A percentile compares a stretch with the other conserved stretches of the same genome.
Conservation (phyloP, 2,329 filamentous ascomycete genomes). For the Myriangium duriaei region DNA sequence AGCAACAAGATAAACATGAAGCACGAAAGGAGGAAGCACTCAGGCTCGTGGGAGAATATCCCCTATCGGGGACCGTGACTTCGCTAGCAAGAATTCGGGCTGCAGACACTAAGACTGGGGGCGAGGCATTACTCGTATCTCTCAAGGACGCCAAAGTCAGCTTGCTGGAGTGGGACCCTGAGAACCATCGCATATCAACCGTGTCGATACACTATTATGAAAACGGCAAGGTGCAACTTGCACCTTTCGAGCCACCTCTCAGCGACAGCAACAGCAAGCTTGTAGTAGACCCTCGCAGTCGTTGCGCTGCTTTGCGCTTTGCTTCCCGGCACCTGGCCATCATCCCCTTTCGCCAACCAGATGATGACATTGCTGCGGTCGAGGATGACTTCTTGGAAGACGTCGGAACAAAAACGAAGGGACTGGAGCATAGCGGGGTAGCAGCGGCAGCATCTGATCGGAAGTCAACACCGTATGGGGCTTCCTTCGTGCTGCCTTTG, state of each 20-base stretch:
- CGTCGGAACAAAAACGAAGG: constrained; percentile 19
- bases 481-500: constrained; percentile 86
- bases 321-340: constrained; percentile 81
- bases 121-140: constrained; percentile 70
- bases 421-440: constrained; percentile 17
- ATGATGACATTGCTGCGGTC: constrained; percentile 61
- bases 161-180: constrained; percentile 85
- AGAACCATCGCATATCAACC: constrained; percentile 66
- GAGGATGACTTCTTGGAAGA: constrained; percentile 87
- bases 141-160: constrained; percentile 88
- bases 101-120: constrained; percentile 60
- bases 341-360: constrained; percentile 74
- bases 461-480: constrained; percentile 56
- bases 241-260: constrained; percentile 68
- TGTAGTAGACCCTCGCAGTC: constrained; percentile 77
- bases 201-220: constrained; percentile 98
- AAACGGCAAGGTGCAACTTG: constrained; percentile 72
- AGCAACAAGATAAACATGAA: constrained; percentile 41
- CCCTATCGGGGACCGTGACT: constrained; percentile 71
- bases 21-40: constrained; percentile 54
- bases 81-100: constrained; percentile 69
- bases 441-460: constrained; percentile 17
- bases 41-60: constrained; percentile 72
- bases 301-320: constrained; percentile 91
- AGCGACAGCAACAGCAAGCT: constrained; percentile 68